These are phyloP conservation scores for Desmodesmus armatus DNA, from an alignment of 139 green algal genomes.

Conservation along the genomic window DNA sequence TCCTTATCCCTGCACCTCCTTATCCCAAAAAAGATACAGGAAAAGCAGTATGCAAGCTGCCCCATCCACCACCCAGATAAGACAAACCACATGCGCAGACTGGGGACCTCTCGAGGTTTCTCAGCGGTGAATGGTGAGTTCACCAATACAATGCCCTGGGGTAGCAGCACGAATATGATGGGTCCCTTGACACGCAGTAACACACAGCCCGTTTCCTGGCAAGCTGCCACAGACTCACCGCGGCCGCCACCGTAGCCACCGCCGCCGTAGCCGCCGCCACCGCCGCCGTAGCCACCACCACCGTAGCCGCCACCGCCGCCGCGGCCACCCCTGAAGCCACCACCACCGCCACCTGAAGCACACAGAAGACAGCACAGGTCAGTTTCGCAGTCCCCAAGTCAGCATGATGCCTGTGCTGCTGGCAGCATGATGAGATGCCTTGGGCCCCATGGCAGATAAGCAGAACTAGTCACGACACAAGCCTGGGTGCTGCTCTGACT, in stretches of 20 bases:
- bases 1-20: too few species aligned
- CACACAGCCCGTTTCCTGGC: not conserved
- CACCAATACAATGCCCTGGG: too few species aligned
- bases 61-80: too few species aligned
- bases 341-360: not conserved
- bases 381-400: not conserved
- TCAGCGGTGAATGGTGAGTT: too few species aligned
- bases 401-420: not conserved
- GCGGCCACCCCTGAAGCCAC: not conserved
- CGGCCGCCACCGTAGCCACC: not conserved
- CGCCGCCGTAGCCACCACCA: not conserved
- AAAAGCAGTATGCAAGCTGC: too few species aligned
- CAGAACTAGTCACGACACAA: not conserved
- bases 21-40: too few species aligned
- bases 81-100: too few species aligned
- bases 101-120: too few species aligned
- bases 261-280: too few species aligned
- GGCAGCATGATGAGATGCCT: not conserved
- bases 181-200: too few species aligned
- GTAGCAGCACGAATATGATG: too few species aligned
- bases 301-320: not conserved
- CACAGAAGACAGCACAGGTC: not conserved
- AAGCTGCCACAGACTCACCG: not conserved
- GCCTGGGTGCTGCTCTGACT: not conserved
- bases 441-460: not conserved